A percentile compares a stretch with the other conserved stretches of the same genome.
Conservation (phyloP, 192 early-diverging fungal species). For the Phycomyces blakesleeanus region DNA sequence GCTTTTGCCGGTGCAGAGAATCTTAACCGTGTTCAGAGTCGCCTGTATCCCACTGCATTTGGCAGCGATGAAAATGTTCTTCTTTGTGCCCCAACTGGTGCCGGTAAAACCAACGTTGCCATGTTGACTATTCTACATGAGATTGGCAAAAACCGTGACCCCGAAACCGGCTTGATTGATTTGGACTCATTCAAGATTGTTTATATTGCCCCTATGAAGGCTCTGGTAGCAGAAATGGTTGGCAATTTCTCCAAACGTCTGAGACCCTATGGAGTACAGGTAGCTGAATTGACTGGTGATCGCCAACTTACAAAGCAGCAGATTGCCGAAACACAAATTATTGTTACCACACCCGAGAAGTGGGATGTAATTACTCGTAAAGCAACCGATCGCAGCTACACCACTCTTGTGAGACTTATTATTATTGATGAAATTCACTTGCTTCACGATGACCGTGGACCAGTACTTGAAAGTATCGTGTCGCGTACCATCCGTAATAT, state of each 20-base stretch:
- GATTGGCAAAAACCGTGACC: conserved; percentile 76
- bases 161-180: conserved; percentile 66
- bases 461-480: conserved; percentile 92
- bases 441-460: conserved; percentile 95
- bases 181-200: conserved; percentile 93
- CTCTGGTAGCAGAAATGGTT: conserved; percentile 97
- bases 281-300: conserved; percentile 98
- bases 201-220: conserved; percentile 99
- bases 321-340: conserved; percentile 93
- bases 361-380: conserved; percentile 99
- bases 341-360: conserved; percentile 98
- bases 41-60: conserved; percentile 85
- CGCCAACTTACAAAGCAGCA: conserved; percentile 95
- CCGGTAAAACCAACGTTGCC: conserved; percentile 97
- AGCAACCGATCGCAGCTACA: conserved; percentile 93
- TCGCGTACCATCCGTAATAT: conserved; percentile 80
- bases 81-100: conserved; percentile 97
- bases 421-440: conserved; percentile 98
- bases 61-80: conserved; percentile 89
- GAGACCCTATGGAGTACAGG: conserved; percentile 73
- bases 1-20: conserved; percentile 58
- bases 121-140: conserved; percentile 93
- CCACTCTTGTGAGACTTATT: conserved; percentile 65
- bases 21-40: conserved; percentile 90
- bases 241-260: conserved; percentile 80